Percentiles rank a stretch among this genome's conserved stretches.
Evolutionary conservation across 2,329 filamentous ascomycete species (phyloP).

Genomic region (Cladosporium sp.): DNA sequence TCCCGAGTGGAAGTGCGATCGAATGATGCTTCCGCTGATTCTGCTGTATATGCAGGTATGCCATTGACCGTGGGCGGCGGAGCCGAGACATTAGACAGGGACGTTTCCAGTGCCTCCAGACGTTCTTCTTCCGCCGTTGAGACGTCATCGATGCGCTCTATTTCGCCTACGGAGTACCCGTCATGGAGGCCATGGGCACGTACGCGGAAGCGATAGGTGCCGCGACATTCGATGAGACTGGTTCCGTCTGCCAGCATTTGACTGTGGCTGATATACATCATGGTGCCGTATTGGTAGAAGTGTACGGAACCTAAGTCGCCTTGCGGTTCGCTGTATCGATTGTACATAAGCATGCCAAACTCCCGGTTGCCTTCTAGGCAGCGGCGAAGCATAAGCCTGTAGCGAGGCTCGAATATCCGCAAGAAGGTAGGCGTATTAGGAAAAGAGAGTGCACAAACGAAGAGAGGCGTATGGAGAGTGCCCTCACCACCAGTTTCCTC

Average conservation of each 20-base stretch:
- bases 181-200: conserved; percentile 65
- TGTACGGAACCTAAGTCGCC: conserved; percentile 53
- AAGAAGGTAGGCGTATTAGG: conserved; percentile 82
- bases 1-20: conserved; percentile 67
- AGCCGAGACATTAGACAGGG: conserved; percentile 26
- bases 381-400: conserved; percentile 83
- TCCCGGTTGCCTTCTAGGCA: conserved; percentile 70
- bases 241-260: conserved; percentile 77
- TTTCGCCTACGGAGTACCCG: conserved; percentile 74
- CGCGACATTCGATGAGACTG: conserved; percentile 76
- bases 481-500: conserved; percentile 59
- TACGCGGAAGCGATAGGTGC: conserved; percentile 75
- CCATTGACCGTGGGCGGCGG: conserved; percentile 33
- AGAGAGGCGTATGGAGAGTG: conserved; percentile 67
- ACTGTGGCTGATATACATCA: conserved; percentile 72
- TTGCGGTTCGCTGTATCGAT: conserved; percentile 54
- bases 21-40: conserved; percentile 43
- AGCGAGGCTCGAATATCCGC: conserved; percentile 90
- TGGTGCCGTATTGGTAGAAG: conserved; percentile 75
- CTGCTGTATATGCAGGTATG: conserved; percentile 4
- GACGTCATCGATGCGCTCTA: conserved; percentile 80
- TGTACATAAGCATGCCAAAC: conserved; percentile 84
- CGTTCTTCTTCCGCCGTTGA: conserved; percentile 76
- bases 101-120: conserved; percentile 68
- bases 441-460: conserved; percentile 79